Conservation (phyloP, 1,139 yeast genomes). For the Protomyces pachydermus region DNA sequence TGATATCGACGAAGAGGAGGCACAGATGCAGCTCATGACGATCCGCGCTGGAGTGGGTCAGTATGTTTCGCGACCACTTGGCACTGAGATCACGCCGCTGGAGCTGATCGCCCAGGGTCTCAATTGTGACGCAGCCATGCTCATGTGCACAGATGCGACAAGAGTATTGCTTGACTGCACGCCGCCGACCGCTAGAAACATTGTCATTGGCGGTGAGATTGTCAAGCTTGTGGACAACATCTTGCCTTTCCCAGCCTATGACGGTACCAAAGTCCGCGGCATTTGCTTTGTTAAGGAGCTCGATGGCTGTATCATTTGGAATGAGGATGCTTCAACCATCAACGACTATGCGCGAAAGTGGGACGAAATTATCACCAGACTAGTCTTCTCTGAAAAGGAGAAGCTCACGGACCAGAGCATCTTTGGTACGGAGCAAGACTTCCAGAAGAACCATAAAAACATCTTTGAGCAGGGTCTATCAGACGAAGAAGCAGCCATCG, state of each 20-base stretch:
- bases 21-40: conserved; percentile 21
- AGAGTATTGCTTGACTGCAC: conserved; percentile 16
- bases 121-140: conserved; percentile 17
- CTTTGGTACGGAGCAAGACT: conserved; percentile 9
- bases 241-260: conserved; percentile 20
- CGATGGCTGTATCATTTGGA: conserved; percentile 30
- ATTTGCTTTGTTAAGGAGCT: conserved; percentile 29
- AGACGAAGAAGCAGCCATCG: neutral
- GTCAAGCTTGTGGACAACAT: conserved; percentile 19
- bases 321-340: conserved; percentile 28
- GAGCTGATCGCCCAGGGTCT: conserved; percentile 24
- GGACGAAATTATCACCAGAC: conserved; percentile 17
- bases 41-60: conserved; percentile 12
- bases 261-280: conserved; percentile 12
- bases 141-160: conserved; percentile 25
- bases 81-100: conserved; percentile 15
- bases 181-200: conserved; percentile 17
- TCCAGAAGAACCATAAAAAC: neutral
- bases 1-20: conserved; percentile 25
- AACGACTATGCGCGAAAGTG: conserved; percentile 18
- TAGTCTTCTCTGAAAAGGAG: conserved; percentile 12
- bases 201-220: conserved; percentile 18
- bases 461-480: conserved; percentile 5
- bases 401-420: conserved; percentile 13
- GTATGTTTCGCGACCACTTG: conserved; percentile 23